phyloP scores from a whole-genome alignment of 768 basidiomycete species.

The Tylopilus sp. region DNA sequence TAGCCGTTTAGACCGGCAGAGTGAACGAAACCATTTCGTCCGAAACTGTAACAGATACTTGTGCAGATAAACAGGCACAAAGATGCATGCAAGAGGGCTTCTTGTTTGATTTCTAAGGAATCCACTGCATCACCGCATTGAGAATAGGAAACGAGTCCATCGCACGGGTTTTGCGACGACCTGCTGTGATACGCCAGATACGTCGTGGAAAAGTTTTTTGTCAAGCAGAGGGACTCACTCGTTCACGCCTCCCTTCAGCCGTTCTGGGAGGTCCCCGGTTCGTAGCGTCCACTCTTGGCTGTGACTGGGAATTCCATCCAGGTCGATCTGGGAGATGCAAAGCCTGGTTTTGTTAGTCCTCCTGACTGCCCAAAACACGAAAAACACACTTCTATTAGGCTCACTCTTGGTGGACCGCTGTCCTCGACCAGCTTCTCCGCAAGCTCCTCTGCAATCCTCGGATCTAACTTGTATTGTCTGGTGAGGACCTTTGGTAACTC shows the following conservation, averaged over 20 bases:
- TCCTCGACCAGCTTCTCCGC: constrained; percentile 12
- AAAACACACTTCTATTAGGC: background rate
- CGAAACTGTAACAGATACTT: background rate
- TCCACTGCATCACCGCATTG: background rate
- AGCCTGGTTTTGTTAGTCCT: background rate
- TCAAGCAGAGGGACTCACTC: background rate
- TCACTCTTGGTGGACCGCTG: background rate
- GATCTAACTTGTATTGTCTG: constrained; percentile 28
- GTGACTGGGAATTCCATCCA: background rate
- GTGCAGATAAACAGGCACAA: too few species aligned
- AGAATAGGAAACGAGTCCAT: background rate
- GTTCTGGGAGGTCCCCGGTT: background rate
- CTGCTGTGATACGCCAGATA: background rate
- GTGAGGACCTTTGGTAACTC: constrained; percentile 23
- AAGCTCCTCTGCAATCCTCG: constrained; percentile 19
- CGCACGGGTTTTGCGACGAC: background rate
- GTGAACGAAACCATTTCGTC: background rate
- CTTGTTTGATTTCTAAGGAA: background rate
- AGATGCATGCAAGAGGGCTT: background rate
- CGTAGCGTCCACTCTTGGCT: background rate
- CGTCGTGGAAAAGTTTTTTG: background rate
- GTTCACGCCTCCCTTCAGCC: background rate
- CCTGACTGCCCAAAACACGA: background rate
- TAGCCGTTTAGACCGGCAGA: too few species aligned
- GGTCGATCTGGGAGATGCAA: background rate